These are phyloP conservation scores for Skeletonema costatum DNA, from an alignment of 108 stramenopile species.

Conservation along the genomic window DNA sequence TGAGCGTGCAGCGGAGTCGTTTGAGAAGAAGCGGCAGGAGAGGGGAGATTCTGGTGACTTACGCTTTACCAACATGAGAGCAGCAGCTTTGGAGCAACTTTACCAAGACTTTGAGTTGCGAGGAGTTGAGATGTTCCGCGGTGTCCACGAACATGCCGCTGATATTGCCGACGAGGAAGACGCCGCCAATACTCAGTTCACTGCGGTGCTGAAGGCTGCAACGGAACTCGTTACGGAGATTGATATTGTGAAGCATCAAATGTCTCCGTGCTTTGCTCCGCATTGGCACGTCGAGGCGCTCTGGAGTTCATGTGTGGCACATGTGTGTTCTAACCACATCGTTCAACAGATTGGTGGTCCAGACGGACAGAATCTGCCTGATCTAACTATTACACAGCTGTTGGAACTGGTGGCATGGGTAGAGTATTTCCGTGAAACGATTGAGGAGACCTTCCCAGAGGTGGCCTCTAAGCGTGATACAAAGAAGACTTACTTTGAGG, in stretches of 20 bases:
- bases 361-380: conserved; percentile 78
- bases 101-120: conserved; percentile 85
- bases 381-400: conserved; percentile 82
- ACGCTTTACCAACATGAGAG: conserved; percentile 87
- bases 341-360: conserved; percentile 88
- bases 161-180: conserved; percentile 72
- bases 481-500: conserved; percentile 79
- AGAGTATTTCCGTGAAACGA: conserved; percentile 83
- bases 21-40: conserved; percentile 62
- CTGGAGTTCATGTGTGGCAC: conserved; percentile 86
- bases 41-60: conserved; percentile 44
- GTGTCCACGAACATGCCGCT: conserved; percentile 66
- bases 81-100: conserved; percentile 80
- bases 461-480: conserved; percentile 63
- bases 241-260: conserved; percentile 80
- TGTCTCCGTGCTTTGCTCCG: conserved; percentile 88
- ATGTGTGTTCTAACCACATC: conserved; percentile 85
- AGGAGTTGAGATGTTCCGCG: conserved; percentile 75
- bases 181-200: conserved; percentile 66
- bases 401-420: conserved; percentile 91
- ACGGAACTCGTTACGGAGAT: conserved; percentile 85
- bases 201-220: conserved; percentile 79
- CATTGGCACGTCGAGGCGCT: conserved; percentile 85
- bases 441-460: conserved; percentile 88
- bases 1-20: conserved; percentile 75